phyloP scores from a whole-genome alignment of 495 filamentous ascomycete species.

The Aspergillus biplanus region DNA sequence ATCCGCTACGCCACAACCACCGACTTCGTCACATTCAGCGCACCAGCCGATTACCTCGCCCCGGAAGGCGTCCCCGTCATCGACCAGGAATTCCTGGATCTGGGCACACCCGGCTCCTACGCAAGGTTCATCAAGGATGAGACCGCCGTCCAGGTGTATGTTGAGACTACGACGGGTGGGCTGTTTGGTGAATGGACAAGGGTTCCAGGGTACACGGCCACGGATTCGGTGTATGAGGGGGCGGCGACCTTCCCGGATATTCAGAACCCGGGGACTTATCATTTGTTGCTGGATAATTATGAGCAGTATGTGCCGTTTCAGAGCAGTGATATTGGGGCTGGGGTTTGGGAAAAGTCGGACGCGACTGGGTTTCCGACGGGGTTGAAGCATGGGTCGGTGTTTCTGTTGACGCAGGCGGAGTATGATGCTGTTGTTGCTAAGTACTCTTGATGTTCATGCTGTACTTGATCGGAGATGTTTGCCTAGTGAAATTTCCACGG shows the following conservation, averaged over 20 bases:
- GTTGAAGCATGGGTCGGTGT: conserved; percentile 23
- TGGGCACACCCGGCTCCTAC: conserved; percentile 7
- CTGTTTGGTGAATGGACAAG: conserved; percentile 18
- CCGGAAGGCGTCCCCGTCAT: conserved; percentile 17
- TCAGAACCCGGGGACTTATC: background rate
- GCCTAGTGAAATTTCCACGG: too few relatives aligned
- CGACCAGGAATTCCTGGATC: conserved; percentile 20
- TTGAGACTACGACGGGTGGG: conserved; percentile 15
- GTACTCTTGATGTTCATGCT: background rate
- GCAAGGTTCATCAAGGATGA: conserved; percentile 18
- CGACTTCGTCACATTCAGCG: conserved; percentile 16
- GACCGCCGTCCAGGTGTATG: conserved; percentile 16
- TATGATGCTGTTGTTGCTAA: conserved; percentile 17
- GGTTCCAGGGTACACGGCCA: conserved; percentile 7
- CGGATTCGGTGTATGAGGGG: conserved; percentile 10
- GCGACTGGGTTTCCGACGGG: conserved; percentile 13
- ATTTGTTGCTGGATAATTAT: conserved; percentile 21
- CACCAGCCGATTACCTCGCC: conserved; percentile 16
- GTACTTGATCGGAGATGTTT: too few relatives aligned
- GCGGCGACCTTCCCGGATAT: conserved; percentile 17
- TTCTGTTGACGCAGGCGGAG: conserved; percentile 10
- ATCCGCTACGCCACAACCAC: conserved; percentile 20
- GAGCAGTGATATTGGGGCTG: background rate
- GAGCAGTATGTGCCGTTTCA: conserved; percentile 21
- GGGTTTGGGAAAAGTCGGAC: conserved; percentile 2